Evolutionary conservation across 192 early-diverging fungal genomes (phyloP), one percentile per base, ranked within the genome.

Genomic region (Geosiphon pyriformis): DNA sequence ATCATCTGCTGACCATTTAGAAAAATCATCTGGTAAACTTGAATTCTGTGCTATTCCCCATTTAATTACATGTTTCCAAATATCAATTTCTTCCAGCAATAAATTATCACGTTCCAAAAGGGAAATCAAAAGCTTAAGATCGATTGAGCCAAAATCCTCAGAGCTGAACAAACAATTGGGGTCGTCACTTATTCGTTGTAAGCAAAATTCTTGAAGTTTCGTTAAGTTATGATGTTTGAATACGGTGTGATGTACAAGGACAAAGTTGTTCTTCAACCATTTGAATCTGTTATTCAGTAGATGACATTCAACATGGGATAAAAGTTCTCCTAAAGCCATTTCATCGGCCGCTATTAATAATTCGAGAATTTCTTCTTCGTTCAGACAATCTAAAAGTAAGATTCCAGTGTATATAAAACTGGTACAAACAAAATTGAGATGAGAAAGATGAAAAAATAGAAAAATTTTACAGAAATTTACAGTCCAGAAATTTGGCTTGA

Each of bases 11-110:
- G 53, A 20, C 53, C 53, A 55, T 55, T 55, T 23, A 12, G 1
- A 11, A 20, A 11, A 12, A 29, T 55, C 27, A 2, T 12, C 1
- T 12, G 12, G 53, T 29, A 55, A 55, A 29, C 25, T 55, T 20
- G 53, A 15, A 42, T 42, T 29, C 27, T 55, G 53, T 23, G 53
- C 53, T 22, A 55, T 55, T 55, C 53, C 53, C 53, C 53, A 55
- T 20, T 55, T 29, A 20, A 55, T 11, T 4, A 55, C 22, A 27
- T 29, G 53, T 55, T 26, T 4, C 53, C 53, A 55, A 1, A 55
- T 20, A 23, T 29, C 22, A 29, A 27, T 29, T 55, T 55, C 53
- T 55, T 20, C 22, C 27, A 55, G 12, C 23, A 29, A 11, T 1
- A 55, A 27, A 20, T 55, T 23, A 29, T 55, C 4, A 27, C 23